Percentiles rank a stretch among this genome's conserved stretches.
phyloP scores from a whole-genome alignment of 805 yeast genomes.

The Hanseniaspora meyeri region DNA sequence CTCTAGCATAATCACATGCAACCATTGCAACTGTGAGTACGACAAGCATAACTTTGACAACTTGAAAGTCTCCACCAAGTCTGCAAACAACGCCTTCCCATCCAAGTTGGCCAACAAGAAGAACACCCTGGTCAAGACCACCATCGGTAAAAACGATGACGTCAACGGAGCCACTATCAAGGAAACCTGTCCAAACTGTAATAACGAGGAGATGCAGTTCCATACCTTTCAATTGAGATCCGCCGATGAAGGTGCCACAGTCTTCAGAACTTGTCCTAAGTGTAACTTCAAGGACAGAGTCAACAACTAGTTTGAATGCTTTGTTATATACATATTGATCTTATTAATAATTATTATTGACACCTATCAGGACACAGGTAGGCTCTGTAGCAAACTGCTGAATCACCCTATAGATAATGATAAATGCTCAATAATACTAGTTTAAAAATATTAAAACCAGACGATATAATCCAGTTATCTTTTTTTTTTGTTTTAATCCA shows the following conservation, averaged over 20 bases:
- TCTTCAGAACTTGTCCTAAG: conserved; percentile 85
- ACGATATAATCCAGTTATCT: too few species aligned
- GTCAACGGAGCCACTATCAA: conserved; percentile 88
- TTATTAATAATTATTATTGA: too few species aligned
- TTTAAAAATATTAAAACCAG: too few species aligned
- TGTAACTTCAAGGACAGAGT: conserved; percentile 93
- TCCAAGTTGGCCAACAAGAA: conserved; percentile 66
- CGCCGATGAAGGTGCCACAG: conserved; percentile 99
- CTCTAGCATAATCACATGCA: conserved; percentile 18
- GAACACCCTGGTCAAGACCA: conserved; percentile 74
- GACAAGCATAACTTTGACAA: conserved; percentile 45
- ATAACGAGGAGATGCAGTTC: conserved; percentile 94
- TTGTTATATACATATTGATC: not conserved
- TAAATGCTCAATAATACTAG: too few species aligned
- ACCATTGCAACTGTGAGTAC: conserved; percentile 34
- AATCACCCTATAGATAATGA: too few species aligned
- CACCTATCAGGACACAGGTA: too few species aligned
- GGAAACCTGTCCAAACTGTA: conserved; percentile 98
- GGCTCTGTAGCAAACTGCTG: too few species aligned
- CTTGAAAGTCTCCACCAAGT: conserved; percentile 73
- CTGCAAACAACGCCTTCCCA: conserved; percentile 90
- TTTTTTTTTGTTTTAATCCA: too few species aligned
- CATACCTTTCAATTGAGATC: conserved; percentile 93
- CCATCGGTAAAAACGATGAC: conserved; percentile 63
- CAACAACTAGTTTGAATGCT: conserved; percentile 40